Conservation (phyloP, 805 yeast species). For the Candida cerambycidarum region DNA sequence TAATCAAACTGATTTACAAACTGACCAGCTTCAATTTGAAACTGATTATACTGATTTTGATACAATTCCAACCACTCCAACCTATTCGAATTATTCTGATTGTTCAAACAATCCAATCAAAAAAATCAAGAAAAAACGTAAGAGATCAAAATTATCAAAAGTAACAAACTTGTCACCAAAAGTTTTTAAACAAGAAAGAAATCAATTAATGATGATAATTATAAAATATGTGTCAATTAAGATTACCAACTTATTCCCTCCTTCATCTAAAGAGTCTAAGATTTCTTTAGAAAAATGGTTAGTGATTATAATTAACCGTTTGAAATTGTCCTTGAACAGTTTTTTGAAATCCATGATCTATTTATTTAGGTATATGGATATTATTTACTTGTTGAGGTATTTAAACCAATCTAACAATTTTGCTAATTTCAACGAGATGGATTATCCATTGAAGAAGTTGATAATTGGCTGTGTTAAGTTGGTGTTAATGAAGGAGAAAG, state of each 20-base stretch:
- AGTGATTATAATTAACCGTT: conserved; percentile 36
- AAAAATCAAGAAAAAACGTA: conserved; percentile 1
- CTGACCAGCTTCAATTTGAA: too few species aligned
- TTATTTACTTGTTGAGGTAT: conserved; percentile 43
- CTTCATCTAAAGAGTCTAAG: conserved; percentile 29
- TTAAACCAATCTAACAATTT: conserved; percentile 46
- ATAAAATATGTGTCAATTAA: conserved; percentile 45
- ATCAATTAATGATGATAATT: conserved; percentile 40
- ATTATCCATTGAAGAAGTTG: conserved; percentile 39
- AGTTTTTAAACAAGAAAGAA: conserved; percentile 31
- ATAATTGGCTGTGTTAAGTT: conserved; percentile 43
- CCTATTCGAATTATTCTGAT: not conserved
- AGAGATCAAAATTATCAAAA: conserved; percentile 6
- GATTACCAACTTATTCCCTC: conserved; percentile 44
- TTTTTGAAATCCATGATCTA: conserved; percentile 44
- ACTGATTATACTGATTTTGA: conserved; percentile 1
- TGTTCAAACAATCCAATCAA: not conserved
- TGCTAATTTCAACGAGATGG: conserved; percentile 45
- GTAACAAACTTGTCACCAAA: conserved; percentile 16
- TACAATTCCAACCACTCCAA: conserved; percentile 1
- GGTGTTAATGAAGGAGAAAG: conserved; percentile 31
- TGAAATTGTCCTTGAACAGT: conserved; percentile 32
- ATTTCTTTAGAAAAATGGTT: conserved; percentile 42
- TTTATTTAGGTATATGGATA: conserved; percentile 47
- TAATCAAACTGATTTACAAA: too few species aligned